phyloP scores from a whole-genome alignment of 495 filamentous ascomycete genomes.

The Tuber brumale region DNA sequence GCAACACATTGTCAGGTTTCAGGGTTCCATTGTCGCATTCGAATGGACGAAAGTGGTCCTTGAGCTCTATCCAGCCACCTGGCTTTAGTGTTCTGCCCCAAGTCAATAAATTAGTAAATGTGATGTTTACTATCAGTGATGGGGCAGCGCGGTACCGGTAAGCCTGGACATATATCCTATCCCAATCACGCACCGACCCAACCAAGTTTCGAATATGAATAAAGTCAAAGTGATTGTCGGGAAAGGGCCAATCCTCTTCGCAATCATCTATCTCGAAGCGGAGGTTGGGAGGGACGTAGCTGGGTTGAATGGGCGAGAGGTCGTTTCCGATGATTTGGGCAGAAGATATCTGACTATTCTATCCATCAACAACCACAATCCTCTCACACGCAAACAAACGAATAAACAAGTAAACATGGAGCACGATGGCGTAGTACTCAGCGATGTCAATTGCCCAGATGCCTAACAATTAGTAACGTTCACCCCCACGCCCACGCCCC shows the following conservation, averaged over 20 bases:
- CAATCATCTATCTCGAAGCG: constrained; percentile 53
- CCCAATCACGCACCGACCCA: constrained; percentile 50
- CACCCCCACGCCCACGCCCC: no score
- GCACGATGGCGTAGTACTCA: constrained; percentile 10
- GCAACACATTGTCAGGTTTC: constrained; percentile 20
- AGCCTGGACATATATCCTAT: constrained; percentile 46
- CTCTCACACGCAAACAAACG: background rate
- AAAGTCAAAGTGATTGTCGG: constrained; percentile 44
- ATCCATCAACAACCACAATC: background rate
- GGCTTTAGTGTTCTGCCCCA: constrained; percentile 45
- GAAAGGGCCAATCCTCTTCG: constrained; percentile 46
- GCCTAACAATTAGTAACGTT: constrained; percentile 13
- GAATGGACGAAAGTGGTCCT: constrained; percentile 46
- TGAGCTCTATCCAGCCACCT: constrained; percentile 51
- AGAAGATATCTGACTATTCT: background rate
- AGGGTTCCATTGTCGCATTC: constrained; percentile 50
- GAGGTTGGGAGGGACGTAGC: constrained; percentile 34
- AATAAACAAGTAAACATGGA: background rate
- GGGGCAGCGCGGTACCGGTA: constrained; percentile 39
- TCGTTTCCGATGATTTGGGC: constrained; percentile 34
- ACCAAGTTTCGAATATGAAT: constrained; percentile 47
- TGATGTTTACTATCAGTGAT: background rate
- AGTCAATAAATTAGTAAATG: background rate
- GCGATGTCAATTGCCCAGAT: constrained; percentile 40
- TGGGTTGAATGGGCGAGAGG: constrained; percentile 37